Percentiles rank a stretch among this genome's conserved stretches.
Conservation (phyloP, 768 basidiomycete genomes). For the Multifurca ochricompacta region DNA sequence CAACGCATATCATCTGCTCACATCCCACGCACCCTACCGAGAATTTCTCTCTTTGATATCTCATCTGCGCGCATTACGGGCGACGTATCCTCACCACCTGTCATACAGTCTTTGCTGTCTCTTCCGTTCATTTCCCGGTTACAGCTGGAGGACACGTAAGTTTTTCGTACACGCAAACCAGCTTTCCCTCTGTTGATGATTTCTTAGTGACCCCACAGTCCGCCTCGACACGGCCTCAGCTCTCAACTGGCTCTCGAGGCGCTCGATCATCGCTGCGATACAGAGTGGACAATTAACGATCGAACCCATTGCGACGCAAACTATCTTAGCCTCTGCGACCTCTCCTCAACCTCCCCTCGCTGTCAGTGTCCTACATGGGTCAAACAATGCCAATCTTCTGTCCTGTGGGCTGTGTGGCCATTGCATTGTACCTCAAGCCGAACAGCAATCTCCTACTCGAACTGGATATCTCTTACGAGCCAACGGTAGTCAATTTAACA, state of each 20-base stretch:
- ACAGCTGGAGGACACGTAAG: conserved; percentile 78
- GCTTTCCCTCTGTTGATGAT: conserved; percentile 15
- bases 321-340: conserved; percentile 49
- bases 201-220: conserved; percentile 75
- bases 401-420: conserved; percentile 77
- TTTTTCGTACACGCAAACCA: conserved; percentile 27
- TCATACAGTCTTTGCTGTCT: conserved; percentile 64
- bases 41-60: conserved; percentile 74
- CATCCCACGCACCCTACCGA: conserved; percentile 64
- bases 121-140: conserved; percentile 75
- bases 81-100: conserved; percentile 51
- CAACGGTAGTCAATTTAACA: conserved; percentile 28
- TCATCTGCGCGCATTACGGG: conserved; percentile 67
- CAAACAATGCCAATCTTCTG: conserved; percentile 42
- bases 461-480: conserved; percentile 24
- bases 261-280: conserved; percentile 77
- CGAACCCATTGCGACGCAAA: conserved; percentile 67
- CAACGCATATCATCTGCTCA: conserved; percentile 42
- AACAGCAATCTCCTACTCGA: conserved; percentile 30
- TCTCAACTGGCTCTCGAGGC: conserved; percentile 87
- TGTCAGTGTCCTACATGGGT: conserved; percentile 33
- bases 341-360: conserved; percentile 29
- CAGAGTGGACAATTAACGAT: conserved; percentile 81
- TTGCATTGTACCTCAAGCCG: conserved; percentile 38
- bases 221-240: conserved; percentile 92